phyloP scores from a whole-genome alignment of 2,329 filamentous ascomycete species.

The Diaporthe capsici region DNA sequence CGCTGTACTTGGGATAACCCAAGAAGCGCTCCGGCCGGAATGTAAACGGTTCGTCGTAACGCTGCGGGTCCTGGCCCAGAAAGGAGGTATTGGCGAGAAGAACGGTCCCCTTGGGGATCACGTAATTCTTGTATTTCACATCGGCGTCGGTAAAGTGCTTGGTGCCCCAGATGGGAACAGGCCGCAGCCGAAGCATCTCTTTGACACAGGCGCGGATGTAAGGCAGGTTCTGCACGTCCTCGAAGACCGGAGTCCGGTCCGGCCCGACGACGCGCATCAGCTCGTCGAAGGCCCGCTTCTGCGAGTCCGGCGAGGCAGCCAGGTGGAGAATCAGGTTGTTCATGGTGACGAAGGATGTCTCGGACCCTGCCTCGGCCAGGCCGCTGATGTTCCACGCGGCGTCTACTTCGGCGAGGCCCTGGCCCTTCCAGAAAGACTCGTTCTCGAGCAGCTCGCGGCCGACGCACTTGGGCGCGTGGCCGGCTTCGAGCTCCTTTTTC shows the following conservation, averaged over 20 bases:
- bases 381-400: slow-evolving; percentile 47
- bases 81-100: slow-evolving; percentile 53
- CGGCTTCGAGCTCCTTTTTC: slow-evolving; percentile 9
- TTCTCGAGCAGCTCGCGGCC: slow-evolving; percentile 26
- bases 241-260: slow-evolving; percentile 48
- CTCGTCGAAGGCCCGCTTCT: slow-evolving; percentile 59
- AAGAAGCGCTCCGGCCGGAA: slow-evolving; percentile 45
- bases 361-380: slow-evolving; percentile 55
- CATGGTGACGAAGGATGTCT: slow-evolving; percentile 55
- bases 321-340: slow-evolving; percentile 48
- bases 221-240: slow-evolving; percentile 47
- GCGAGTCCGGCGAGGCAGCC: slow-evolving; percentile 45
- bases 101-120: slow-evolving; percentile 60
- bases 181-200: slow-evolving; percentile 34
- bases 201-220: slow-evolving; percentile 38
- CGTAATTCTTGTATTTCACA: slow-evolving; percentile 59
- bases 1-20: slow-evolving; percentile 38
- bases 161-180: slow-evolving; percentile 50
- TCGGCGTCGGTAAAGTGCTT: slow-evolving; percentile 60
- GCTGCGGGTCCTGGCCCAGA: slow-evolving; percentile 44
- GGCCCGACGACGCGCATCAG: slow-evolving; percentile 55
- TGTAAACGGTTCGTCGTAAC: slow-evolving; percentile 41
- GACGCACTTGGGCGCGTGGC: slow-evolving; percentile 25
- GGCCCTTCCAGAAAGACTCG: slow-evolving; percentile 43
- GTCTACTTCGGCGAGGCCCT: slow-evolving; percentile 47